Evolutionary conservation across 805 yeast species (phyloP).

Genomic region (Ogataea allantospora): DNA sequence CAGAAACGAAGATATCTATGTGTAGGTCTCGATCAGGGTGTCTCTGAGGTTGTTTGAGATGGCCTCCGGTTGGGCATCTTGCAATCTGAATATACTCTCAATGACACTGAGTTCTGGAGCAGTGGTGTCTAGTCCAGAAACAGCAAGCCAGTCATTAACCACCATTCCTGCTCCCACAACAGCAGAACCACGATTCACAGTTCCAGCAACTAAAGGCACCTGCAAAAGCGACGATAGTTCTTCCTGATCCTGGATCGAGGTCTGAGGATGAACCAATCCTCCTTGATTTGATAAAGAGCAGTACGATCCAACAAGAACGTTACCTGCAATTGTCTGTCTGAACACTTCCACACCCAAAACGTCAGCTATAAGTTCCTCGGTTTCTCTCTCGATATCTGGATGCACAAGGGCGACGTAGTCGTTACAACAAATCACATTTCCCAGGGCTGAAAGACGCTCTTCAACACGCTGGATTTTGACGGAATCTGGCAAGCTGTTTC

Average conservation of each 20-base stretch:
- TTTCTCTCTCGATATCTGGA: conserved; percentile 98
- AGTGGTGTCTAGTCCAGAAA: conserved; percentile 94
- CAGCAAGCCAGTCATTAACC: conserved; percentile 97
- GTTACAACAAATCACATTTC: conserved; percentile 97
- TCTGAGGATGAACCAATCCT: conserved; percentile 97
- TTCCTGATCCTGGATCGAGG: conserved; percentile 96
- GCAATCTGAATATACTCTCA: conserved; percentile 92
- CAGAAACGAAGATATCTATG: conserved; percentile 39
- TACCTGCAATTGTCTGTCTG: conserved; percentile 98
- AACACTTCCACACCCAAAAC: conserved; percentile 98
- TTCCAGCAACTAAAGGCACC: conserved; percentile 98
- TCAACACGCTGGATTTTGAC: conserved; percentile 97
- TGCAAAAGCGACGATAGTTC: conserved; percentile 93
- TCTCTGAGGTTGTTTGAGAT: conserved; percentile 85
- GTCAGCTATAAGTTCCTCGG: conserved; percentile 97
- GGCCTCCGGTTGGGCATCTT: conserved; percentile 86
- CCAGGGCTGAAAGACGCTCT: conserved; percentile 94
- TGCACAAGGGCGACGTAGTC: conserved; percentile 98
- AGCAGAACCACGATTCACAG: conserved; percentile 95
- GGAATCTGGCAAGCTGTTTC: conserved; percentile 93
- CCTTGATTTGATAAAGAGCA: conserved; percentile 96
- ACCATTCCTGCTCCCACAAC: conserved; percentile 99
- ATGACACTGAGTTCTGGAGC: conserved; percentile 97
- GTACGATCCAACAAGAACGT: conserved; percentile 95
- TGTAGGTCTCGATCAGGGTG: conserved; percentile 88